Evolutionary conservation across 495 filamentous ascomycete species (phyloP), one percentile per base, ranked within the genome.

Genomic region (Mycothermus thermophilus): DNA sequence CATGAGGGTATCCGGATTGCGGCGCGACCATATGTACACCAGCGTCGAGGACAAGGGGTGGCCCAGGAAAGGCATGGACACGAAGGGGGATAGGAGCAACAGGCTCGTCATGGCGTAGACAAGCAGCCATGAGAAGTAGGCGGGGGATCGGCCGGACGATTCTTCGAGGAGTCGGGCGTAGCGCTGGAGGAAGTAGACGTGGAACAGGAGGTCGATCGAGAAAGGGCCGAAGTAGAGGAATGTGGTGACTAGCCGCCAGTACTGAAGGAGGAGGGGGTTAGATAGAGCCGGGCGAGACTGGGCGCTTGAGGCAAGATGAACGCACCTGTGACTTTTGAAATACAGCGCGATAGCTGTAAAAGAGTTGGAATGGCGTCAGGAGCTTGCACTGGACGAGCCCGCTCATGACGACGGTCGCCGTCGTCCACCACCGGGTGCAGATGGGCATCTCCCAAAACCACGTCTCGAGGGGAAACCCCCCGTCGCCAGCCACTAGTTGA

Each of bases 401-500:
- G 46, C 83, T 87, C n/a, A 78, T 88, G 30, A 79, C 65, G 11
- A 96, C 77, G 0, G 85, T 92, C 25, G 86, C 86, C 4, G 81
- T 86, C 10, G 92, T 97, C 90, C 90, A 97, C 74, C 79, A 88
- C 30, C 90, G 64, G 17, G 92, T 96, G 50, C 87, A 90, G 15
- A 87, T 75, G 2, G 92, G 90, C 79, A 95, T 93, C 59, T 96
- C 88, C 59, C 79, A 93, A 62, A 93, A 94, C 88, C 90, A 95
- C 51, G 86, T 80, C 59, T 94, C 87, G 6, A 95, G 70, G 16
- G 85, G 88, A 47, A 90, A 82, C 40, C 80, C 77, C 54, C 63
- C 79, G 59, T 60, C 69, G 39, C 67, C 74, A 41, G 66, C 73
- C 35, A 77, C 66, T 59, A 80, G 72, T 41, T 74, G 72, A 41